A percentile compares a stretch with the other conserved stretches of the same genome.
These are phyloP conservation scores for Neoboletus magnificus DNA, from an alignment of 768 basidiomycete genomes.

Conservation along the genomic window DNA sequence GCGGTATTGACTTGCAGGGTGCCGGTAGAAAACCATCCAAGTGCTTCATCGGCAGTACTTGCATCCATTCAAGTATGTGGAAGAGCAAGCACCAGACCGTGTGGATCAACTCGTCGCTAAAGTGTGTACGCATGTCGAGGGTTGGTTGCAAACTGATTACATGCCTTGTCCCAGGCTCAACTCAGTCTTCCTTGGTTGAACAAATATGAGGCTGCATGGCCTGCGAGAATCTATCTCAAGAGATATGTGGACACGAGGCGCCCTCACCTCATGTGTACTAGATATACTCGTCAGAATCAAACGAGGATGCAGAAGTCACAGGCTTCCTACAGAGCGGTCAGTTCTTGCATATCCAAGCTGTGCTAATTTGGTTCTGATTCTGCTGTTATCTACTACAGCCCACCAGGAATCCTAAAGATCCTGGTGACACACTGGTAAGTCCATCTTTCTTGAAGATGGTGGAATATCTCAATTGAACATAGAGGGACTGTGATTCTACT, in stretches of 20 bases:
- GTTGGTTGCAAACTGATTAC: not conserved
- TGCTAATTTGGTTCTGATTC: not conserved
- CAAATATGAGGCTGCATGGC: constrained; percentile 19
- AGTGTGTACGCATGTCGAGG: not conserved
- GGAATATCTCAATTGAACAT: not conserved
- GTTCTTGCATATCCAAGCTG: not conserved
- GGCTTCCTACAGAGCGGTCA: not conserved
- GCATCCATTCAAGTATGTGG: constrained; percentile 14
- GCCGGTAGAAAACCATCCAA: constrained; percentile 5
- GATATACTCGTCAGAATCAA: not conserved
- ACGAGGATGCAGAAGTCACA: not conserved
- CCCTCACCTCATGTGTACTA: not conserved
- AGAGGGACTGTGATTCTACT: not conserved
- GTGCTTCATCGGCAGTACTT: constrained; percentile 2
- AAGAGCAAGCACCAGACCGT: constrained; percentile 8
- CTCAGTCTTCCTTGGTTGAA: constrained; percentile 16
- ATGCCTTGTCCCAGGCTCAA: constrained; percentile 2
- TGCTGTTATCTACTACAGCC: not conserved
- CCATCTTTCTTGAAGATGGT: not conserved
- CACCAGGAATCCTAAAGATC: not conserved
- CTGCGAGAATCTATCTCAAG: constrained; percentile 18
- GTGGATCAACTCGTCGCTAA: constrained; percentile 9
- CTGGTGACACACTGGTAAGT: not conserved
- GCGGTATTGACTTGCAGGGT: not conserved
- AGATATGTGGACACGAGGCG: constrained; percentile 13